Evolutionary conservation across 805 yeast genomes (phyloP), one percentile per base, ranked within the genome.

Genomic region (Yamadazyma sp.): DNA sequence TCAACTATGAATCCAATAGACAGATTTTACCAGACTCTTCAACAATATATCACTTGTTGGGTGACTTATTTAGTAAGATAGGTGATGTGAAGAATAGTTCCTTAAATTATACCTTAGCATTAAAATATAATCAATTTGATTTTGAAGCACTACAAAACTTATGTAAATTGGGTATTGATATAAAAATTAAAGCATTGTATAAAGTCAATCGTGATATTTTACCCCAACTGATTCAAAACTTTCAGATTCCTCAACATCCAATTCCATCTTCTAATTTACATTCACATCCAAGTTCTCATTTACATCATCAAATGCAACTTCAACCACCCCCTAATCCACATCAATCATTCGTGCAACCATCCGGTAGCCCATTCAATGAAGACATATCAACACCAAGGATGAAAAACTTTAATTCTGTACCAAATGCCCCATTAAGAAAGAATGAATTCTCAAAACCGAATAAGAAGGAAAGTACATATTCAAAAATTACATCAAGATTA

Each of bases 131-230:
- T 53, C 96, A 95, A 12, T 86, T 69, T 52, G 70, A 87, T 26
- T 87, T 93, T 75, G 96, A 87, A 52, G 87, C 96, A 0, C 80
- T 86, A 44, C 86, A 81, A 45, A 80, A 81, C 27, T 62, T 93
- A 31, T 78, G 87, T 48, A 69, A 70, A 31, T 62, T 82, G 60
- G 93, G 95, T 9, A 86, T 82, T 13, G 75, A 75, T 39, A 70
- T 87, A 13, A 76, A 78, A 39, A 77, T 81, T 5, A 74, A 74
- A 43, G 56, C 78, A 0, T 64, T 80, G 19, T 36, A 27, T 23
- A 36, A 27, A 13, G 10, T 15, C 5, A 10, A 19, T 32, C 24
- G 14, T 32, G 35, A 32, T 14, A 23, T 18, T 7, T 9, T 25
- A 11, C n/a, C n/a, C n/a, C n/a, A n/a, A 12, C 24, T 12, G 12